Evolutionary conservation across 2,329 filamentous ascomycete species (phyloP), one percentile per base, ranked within the genome.

Genomic region (Fusarium coicis): DNA sequence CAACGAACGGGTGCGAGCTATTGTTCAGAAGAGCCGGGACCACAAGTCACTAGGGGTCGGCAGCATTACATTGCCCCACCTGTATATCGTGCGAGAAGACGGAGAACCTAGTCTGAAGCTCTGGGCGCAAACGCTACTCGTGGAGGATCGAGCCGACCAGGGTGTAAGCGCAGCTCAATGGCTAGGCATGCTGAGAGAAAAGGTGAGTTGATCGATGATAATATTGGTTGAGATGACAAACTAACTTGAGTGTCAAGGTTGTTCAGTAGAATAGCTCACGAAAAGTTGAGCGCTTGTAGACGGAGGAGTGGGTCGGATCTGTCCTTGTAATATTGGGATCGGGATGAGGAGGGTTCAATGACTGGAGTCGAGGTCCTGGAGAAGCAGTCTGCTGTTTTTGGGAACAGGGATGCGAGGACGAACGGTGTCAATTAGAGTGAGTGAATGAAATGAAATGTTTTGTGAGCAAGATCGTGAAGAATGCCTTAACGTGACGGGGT

Each of bases 71-170:
- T 90, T 97, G 70, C 96, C 96, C 54, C 94, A 97, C 79, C 86
- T 99, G 63, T 99, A 98, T 81, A 88, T 98, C 77, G 93, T 98
- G 70, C 91, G 95, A 77, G 96, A 98, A 83, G 96, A 98, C 79
- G 96, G 96, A 58, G 96, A 99, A 84, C 96, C 96, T 37, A 96
- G 93, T 78, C 85, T 99, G 81, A 95, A 97, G 84, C 86, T 98
- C 72, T 99, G 96, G 96, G 96, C 96, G 49, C 96, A 98, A 87
- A 98, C 96, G 47, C 87, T 98, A 83, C 85, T 99, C 78, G 93
- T 99, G 52, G 96, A 99, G 83, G 96, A 99, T 83, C 88, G 96
- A 74, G 94, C 96, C 62, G 96, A 99, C 81, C 95, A 98, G 84
- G 93, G 95, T 55, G 92, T 97, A 84, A 97, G 95, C 81, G 92